These are phyloP conservation scores for Triticum turgidum DNA, from an alignment of 176 grass and related monocot genomes.

Conservation along the genomic window DNA sequence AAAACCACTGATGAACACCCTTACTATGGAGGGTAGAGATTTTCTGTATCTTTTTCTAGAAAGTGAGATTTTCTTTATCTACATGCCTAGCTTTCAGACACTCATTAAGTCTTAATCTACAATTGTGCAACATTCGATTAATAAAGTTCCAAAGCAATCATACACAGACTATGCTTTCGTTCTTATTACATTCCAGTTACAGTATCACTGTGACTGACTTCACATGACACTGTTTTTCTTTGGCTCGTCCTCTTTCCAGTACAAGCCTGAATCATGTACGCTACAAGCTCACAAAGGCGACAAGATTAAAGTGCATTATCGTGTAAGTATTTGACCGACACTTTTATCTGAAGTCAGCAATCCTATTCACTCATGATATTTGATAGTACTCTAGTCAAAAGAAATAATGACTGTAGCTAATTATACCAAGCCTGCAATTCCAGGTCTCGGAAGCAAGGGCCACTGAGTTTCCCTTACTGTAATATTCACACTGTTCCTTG, in stretches of 20 bases:
- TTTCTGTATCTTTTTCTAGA: background rate
- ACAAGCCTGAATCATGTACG: conserved; percentile 74
- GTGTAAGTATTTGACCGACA: conserved; percentile 46
- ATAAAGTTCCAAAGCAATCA: background rate
- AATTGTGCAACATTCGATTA: background rate
- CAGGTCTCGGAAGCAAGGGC: background rate
- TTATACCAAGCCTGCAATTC: background rate
- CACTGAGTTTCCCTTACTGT: background rate
- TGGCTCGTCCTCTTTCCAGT: conserved; percentile 47
- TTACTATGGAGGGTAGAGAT: background rate
- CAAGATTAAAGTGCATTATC: conserved; percentile 90
- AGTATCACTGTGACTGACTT: background rate
- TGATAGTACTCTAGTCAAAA: too few relatives aligned
- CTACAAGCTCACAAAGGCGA: conserved; percentile 85
- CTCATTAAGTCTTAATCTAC: background rate
- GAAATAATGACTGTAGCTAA: too few relatives aligned
- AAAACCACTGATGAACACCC: background rate
- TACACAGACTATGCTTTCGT: background rate
- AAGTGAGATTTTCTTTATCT: background rate
- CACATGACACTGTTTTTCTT: conserved; percentile 8
- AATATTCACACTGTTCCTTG: background rate
- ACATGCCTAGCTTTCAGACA: conserved; percentile 7
- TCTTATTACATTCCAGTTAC: background rate
- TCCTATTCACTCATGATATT: background rate
- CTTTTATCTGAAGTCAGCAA: conserved; percentile 10